These are phyloP conservation scores for Teratosphaeria pseudoeucalypti DNA, from an alignment of 2,329 filamentous ascomycete species.

Conservation along the genomic window DNA sequence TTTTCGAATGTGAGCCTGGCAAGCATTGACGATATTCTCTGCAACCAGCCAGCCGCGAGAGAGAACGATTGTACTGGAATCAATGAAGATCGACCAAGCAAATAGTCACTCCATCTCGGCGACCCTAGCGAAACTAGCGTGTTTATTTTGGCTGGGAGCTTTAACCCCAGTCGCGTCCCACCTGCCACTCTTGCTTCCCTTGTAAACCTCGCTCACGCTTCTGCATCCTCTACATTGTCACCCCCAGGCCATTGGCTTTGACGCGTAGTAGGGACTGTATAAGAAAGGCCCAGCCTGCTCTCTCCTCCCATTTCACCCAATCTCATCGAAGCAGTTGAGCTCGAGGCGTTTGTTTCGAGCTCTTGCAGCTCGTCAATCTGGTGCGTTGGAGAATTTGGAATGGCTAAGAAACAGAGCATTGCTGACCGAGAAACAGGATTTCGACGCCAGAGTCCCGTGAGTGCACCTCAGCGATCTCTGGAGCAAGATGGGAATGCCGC, in stretches of 20 bases:
- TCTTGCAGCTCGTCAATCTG: conserved; percentile 1
- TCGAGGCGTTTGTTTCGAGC: conserved; percentile 2
- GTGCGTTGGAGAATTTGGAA: not conserved
- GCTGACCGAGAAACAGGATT: conserved; percentile 55
- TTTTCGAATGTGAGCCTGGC: too few relatives aligned
- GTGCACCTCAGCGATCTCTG: conserved; percentile 1
- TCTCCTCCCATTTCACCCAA: not conserved
- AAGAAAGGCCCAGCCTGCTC: not conserved
- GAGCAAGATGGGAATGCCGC: not conserved
- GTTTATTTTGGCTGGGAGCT: not conserved
- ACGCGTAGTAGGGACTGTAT: not conserved
- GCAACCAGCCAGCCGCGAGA: not conserved
- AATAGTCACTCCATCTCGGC: not conserved
- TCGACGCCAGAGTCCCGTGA: conserved; percentile 90
- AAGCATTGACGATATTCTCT: too few relatives aligned
- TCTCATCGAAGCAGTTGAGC: not conserved
- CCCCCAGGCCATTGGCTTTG: not conserved
- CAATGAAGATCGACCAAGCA: not conserved
- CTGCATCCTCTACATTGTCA: not conserved
- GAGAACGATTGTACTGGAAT: not conserved
- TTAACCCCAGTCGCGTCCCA: not conserved
- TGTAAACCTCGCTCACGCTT: not conserved
- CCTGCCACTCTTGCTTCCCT: not conserved
- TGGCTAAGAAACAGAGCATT: not conserved
- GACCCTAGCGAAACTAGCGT: not conserved